Percentiles rank a stretch among this genome's conserved stretches.
These are phyloP conservation scores for Nothophytophthora sp. DNA, from an alignment of 352 stramenopile species.

Conservation along the genomic window DNA sequence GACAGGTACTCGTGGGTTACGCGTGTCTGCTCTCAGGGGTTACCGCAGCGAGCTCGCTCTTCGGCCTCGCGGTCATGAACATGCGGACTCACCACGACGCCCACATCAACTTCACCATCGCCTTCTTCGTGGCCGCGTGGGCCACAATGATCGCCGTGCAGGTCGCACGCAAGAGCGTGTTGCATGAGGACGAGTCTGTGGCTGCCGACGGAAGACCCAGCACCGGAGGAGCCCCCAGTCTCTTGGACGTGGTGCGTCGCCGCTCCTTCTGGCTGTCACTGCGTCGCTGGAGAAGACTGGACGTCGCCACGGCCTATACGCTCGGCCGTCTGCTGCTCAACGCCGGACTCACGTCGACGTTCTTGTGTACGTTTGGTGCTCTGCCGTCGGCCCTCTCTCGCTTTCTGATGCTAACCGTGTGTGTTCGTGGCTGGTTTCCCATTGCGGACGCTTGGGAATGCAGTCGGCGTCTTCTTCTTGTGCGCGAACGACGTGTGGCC, in stretches of 20 bases:
- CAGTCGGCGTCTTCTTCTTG: conserved; percentile 78
- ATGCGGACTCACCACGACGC: conserved; percentile 75
- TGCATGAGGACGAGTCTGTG: conserved; percentile 31
- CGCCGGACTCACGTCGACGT: conserved; percentile 53
- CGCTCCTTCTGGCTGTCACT: conserved; percentile 35
- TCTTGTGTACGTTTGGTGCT: conserved; percentile 54
- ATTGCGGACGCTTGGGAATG: no score
- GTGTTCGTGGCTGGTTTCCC: no score
- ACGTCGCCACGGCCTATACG: conserved; percentile 47
- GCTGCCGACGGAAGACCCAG: conserved; percentile 9
- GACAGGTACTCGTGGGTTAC: conserved; percentile 14
- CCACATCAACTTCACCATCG: conserved; percentile 70
- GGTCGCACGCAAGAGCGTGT: conserved; percentile 39
- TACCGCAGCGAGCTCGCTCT: conserved; percentile 45
- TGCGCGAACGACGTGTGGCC: conserved; percentile 82
- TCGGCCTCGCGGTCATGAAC: conserved; percentile 71
- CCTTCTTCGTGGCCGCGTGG: conserved; percentile 82
- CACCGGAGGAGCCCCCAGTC: neutral
- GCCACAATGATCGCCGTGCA: conserved; percentile 63
- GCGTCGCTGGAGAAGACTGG: conserved; percentile 54
- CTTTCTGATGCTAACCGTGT: no score
- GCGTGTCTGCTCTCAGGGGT: conserved; percentile 32
- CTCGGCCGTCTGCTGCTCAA: conserved; percentile 51
- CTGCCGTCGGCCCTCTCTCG: no score
- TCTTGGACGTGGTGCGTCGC: conserved; percentile 13